phyloP scores from a whole-genome alignment of 1,284 basidiomycete species.

The Papiliotrema nemorosa region DNA sequence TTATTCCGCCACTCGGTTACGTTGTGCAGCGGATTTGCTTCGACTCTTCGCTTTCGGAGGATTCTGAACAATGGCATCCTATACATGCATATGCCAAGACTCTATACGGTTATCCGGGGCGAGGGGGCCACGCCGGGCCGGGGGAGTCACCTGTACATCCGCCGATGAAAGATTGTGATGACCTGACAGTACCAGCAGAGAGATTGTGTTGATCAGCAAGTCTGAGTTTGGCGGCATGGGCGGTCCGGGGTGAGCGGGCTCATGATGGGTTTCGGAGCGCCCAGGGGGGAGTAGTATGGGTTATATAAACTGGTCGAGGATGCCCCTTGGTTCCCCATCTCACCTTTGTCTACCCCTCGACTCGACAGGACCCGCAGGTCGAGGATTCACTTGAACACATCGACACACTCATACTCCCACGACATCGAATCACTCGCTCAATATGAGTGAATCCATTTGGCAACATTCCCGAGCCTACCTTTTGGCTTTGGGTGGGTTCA shows the following conservation, averaged over 20 bases:
- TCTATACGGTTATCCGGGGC: too few relatives aligned
- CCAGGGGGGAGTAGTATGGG: background rate
- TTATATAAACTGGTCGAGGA: background rate
- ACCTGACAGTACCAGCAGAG: too few relatives aligned
- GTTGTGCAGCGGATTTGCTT: too few relatives aligned
- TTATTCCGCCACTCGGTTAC: too few relatives aligned
- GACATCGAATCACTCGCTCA: background rate
- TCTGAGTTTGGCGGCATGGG: background rate
- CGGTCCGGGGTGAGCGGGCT: background rate
- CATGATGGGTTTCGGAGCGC: background rate
- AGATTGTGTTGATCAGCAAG: too few relatives aligned
- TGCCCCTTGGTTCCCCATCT: background rate
- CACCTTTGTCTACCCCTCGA: background rate
- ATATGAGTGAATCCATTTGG: background rate
- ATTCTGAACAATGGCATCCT: too few relatives aligned
- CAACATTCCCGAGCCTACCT: constrained; percentile 29
- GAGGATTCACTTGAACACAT: background rate
- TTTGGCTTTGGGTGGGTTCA: constrained; percentile 66
- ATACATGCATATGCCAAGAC: too few relatives aligned
- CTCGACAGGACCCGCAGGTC: background rate
- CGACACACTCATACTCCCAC: background rate
- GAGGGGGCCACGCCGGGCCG: too few relatives aligned
- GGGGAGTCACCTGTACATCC: too few relatives aligned
- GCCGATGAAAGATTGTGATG: too few relatives aligned
- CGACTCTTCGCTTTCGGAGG: too few relatives aligned